phyloP scores from a whole-genome alignment of 1,284 basidiomycete genomes.

The Sporisorium iseilematis-ciliati region DNA sequence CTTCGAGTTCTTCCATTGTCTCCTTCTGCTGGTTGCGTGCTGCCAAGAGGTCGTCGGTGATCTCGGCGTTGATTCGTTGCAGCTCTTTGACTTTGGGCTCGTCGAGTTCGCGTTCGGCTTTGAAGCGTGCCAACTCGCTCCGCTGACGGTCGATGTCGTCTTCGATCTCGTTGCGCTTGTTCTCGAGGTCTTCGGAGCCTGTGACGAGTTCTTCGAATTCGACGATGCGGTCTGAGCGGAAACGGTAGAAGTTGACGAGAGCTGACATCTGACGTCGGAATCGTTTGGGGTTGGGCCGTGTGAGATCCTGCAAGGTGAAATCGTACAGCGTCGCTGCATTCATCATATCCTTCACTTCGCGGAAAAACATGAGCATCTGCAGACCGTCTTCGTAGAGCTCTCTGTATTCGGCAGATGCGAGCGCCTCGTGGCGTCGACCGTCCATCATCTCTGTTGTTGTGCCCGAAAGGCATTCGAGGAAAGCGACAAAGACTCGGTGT shows the following conservation, averaged over 20 bases:
- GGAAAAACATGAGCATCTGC: conserved; percentile 63
- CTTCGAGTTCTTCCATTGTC: conserved; percentile 54
- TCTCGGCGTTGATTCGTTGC: conserved; percentile 81
- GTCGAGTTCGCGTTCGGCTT: conserved; percentile 72
- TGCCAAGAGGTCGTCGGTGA: conserved; percentile 78
- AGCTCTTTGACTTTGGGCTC: conserved; percentile 78
- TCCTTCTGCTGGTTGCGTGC: conserved; percentile 54
- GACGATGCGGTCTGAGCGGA: conserved; percentile 68
- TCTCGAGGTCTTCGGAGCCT: conserved; percentile 76
- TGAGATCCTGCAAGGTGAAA: conserved; percentile 66
- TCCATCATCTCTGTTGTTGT: conserved; percentile 62
- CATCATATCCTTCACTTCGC: conserved; percentile 67
- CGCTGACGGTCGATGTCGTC: conserved; percentile 74
- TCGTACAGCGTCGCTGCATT: conserved; percentile 62
- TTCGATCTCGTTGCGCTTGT: conserved; percentile 74
- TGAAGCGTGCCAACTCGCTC: conserved; percentile 70
- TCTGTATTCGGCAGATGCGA: conserved; percentile 48
- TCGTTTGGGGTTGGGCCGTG: conserved; percentile 63
- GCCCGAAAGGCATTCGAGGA: conserved; percentile 60
- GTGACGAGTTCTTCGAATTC: conserved; percentile 76
- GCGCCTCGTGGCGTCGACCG: conserved; percentile 41
- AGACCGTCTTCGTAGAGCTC: conserved; percentile 61
- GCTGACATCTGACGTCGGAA: conserved; percentile 67
- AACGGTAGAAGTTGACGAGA: conserved; percentile 68
- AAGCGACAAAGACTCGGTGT: conserved; percentile 59